Percentiles rank a stretch among this genome's conserved stretches.
phyloP scores from a whole-genome alignment of 1,284 basidiomycete genomes.

The Ceratobasidium sp. region DNA sequence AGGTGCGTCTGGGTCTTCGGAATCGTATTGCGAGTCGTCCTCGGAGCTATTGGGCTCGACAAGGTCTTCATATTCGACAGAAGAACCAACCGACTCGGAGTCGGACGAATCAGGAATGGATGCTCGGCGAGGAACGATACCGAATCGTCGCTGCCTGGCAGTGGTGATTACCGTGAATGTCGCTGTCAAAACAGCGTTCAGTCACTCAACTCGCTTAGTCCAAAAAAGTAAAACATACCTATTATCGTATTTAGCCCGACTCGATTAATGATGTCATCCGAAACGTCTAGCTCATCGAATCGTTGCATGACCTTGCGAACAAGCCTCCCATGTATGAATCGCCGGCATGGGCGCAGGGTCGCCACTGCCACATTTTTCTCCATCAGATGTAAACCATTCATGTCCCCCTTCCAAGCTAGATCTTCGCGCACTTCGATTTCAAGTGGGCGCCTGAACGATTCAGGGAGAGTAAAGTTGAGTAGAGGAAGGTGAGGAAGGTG shows the following conservation, averaged over 20 bases:
- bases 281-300: conserved; percentile 44
- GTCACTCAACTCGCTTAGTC: background rate
- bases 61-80: conserved; percentile 40
- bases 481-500: background rate
- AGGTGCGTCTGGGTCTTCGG: conserved; percentile 44
- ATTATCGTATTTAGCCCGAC: conserved; percentile 43
- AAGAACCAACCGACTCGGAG: conserved; percentile 40
- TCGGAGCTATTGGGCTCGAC: conserved; percentile 43
- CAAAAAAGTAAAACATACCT: conserved; percentile 28
- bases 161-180: conserved; percentile 45
- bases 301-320: conserved; percentile 42
- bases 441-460: conserved; percentile 31
- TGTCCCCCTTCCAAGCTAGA: conserved; percentile 44
- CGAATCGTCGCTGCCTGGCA: conserved; percentile 42
- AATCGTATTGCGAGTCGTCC: conserved; percentile 42
- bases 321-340: conserved; percentile 45
- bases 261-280: conserved; percentile 39
- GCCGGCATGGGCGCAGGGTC: conserved; percentile 39
- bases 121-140: conserved; percentile 36
- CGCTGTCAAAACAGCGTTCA: conserved; percentile 24
- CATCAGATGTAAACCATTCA: conserved; percentile 42
- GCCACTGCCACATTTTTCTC: conserved; percentile 31
- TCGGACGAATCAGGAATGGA: conserved; percentile 42
- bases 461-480: background rate
- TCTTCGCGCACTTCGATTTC: conserved; percentile 39